A percentile compares a stretch with the other conserved stretches of the same genome.
Evolutionary conservation across 305 asterid genomes (phyloP).

Genomic region (Rubia balearica): DNA sequence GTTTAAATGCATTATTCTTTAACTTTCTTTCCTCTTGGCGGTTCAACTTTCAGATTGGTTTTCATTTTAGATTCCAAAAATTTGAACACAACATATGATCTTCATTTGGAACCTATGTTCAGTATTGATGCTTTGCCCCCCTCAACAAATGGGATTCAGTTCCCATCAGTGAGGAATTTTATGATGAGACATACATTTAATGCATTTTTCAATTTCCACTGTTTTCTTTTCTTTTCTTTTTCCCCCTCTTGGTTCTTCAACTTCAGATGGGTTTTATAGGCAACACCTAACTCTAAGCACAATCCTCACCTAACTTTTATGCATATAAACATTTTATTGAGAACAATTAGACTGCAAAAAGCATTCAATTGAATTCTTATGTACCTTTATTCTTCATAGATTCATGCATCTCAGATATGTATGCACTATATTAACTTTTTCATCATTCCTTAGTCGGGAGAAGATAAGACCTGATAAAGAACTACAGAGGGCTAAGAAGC

Average conservation of each 20-base stretch:
- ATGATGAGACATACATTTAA: no score
- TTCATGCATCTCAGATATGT: background rate
- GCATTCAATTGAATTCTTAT: background rate
- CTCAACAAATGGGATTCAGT: no score
- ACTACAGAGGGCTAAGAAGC: constrained; percentile 72
- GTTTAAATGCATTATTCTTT: background rate
- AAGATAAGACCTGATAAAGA: constrained; percentile 86
- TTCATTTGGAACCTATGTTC: background rate
- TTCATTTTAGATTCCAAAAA: background rate
- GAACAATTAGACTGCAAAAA: background rate
- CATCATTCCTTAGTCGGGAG: constrained; percentile 61
- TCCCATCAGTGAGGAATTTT: no score
- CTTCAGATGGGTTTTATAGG: no score
- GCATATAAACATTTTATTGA: background rate
- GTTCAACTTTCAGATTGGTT: background rate
- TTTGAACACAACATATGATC: background rate
- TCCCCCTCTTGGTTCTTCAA: no score
- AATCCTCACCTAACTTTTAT: no score
- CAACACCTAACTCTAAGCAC: no score
- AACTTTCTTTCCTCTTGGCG: background rate
- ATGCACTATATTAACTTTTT: constrained; percentile 7
- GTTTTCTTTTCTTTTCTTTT: no score
- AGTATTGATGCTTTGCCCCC: no score
- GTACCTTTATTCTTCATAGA: background rate
- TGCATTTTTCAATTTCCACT: no score